These are phyloP conservation scores for Pythium dissotocum DNA, from an alignment of 352 stramenopile genomes.

Conservation along the genomic window DNA sequence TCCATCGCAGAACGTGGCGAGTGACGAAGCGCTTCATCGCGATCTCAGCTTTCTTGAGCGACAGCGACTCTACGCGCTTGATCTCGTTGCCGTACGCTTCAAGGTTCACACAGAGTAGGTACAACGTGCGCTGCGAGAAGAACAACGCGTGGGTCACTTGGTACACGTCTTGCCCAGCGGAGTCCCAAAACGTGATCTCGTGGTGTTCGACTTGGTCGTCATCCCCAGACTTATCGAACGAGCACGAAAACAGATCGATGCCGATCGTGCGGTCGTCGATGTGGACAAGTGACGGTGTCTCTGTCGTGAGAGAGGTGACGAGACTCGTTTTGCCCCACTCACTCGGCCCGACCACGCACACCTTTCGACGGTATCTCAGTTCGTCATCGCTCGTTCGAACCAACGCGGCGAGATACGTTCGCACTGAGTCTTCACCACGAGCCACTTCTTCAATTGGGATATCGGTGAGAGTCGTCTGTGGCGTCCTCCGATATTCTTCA, in stretches of 20 bases:
- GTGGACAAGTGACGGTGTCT: constrained; percentile 13
- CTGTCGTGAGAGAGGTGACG: constrained; percentile 33
- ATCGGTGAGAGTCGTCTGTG: background rate
- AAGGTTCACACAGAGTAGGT: constrained; percentile 12
- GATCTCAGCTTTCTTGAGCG: background rate
- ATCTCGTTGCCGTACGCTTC: background rate
- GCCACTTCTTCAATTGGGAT: constrained; percentile 24
- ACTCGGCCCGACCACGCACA: constrained; percentile 35
- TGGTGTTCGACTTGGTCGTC: background rate
- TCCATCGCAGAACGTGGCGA: background rate
- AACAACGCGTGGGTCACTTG: constrained; percentile 1
- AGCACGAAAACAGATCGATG: constrained; percentile 33
- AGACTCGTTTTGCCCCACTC: constrained; percentile 40
- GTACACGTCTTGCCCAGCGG: constrained; percentile 16
- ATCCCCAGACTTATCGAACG: constrained; percentile 14
- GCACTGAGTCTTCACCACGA: constrained; percentile 19
- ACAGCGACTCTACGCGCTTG: background rate
- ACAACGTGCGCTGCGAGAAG: constrained; percentile 11
- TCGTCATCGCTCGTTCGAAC: constrained; percentile 6
- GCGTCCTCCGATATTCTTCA: background rate
- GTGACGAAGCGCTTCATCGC: background rate
- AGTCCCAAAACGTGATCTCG: constrained; percentile 28
- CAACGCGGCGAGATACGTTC: constrained; percentile 14
- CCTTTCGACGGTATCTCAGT: constrained; percentile 26
- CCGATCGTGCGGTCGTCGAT: constrained; percentile 35